phyloP scores from a whole-genome alignment of 2,329 filamentous ascomycete species.

The Cercospora zeae-maydis region DNA sequence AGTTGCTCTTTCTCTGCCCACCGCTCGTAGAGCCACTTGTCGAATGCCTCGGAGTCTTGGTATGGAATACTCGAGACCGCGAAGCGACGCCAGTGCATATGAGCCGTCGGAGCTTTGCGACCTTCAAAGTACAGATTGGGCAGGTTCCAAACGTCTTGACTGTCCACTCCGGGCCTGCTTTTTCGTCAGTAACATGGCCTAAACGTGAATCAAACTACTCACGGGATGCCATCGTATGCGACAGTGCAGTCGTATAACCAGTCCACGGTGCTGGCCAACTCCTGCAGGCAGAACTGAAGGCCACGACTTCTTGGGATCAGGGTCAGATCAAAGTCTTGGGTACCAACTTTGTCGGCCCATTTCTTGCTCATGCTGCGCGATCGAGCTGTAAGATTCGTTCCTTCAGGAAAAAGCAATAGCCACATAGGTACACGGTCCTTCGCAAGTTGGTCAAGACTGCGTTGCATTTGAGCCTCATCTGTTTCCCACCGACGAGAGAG shows the following conservation, averaged over 20 bases:
- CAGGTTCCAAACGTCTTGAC: slow-evolving; percentile 82
- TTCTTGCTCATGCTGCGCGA: slow-evolving; percentile 64
- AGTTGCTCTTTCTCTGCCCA: slow-evolving; percentile 92
- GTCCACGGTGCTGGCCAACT: slow-evolving; percentile 69
- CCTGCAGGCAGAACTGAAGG: slow-evolving; percentile 71
- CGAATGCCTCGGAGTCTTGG: slow-evolving; percentile 67
- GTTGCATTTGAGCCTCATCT: slow-evolving; percentile 69
- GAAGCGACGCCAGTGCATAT: slow-evolving; percentile 96
- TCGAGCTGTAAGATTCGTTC: slow-evolving; percentile 74
- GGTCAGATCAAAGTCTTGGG: slow-evolving; percentile 66
- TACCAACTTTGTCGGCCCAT: slow-evolving; percentile 71
- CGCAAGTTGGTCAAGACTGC: slow-evolving; percentile 70
- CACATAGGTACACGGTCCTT: slow-evolving; percentile 67
- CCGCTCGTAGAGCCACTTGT: slow-evolving; percentile 73
- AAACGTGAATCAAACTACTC: slow-evolving; percentile 46
- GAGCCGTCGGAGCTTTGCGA: slow-evolving; percentile 84
- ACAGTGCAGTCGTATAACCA: slow-evolving; percentile 93
- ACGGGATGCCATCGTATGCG: slow-evolving; percentile 91
- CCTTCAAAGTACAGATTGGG: slow-evolving; percentile 84
- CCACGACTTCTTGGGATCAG: slow-evolving; percentile 78
- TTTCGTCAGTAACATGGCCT: slow-evolving; percentile 13
- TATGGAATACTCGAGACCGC: slow-evolving; percentile 74
- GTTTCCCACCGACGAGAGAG: slow-evolving; percentile 86
- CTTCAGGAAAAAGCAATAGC: slow-evolving; percentile 83
- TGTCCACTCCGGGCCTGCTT: slow-evolving; percentile 64